Evolutionary conservation across 805 yeast species (phyloP), one percentile per base, ranked within the genome.

Genomic region (Phaffomyces thermotolerans): DNA sequence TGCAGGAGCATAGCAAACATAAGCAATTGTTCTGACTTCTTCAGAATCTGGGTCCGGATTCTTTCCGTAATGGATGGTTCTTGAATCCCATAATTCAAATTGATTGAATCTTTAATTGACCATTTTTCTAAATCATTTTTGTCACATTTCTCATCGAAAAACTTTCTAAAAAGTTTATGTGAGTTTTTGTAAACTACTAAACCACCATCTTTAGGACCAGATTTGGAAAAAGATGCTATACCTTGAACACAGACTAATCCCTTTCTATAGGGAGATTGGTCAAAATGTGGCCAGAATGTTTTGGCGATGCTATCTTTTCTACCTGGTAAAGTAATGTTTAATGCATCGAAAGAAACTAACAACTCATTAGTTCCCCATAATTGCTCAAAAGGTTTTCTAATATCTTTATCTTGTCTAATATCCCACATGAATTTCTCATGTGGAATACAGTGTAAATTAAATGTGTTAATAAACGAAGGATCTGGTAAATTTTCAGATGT

Each of bases 401-500:
- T 52, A 2, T 56, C 58, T 6, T 49, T 52, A 40, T 60, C 63
- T 38, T 37, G 39, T 47, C 60, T 53, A 8, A 53, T 48, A 37
- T 59, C 63, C 64, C 64, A 60, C 52, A 59, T 48, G 36, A 58
- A 57, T 42, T 56, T 53, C 40, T 59, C 63, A 44, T 58, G 63
- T 20, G 53, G 43, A 22, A 52, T 37, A 31, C 48, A 34, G 39
- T 56, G 50, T 6, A 41, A 33, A 13, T 42, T 40, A 37, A 41
- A 56, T 13, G 50, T 36, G 35, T 52, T 50, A 38, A 43, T 50
- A 13, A 30, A 25, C 9, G 43, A 32, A 17, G 43, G 46, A 13
- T 51, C 48, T 8, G 64, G 63, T 9, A 58, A 45, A 39, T 59
- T 53, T 12, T 49, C 45, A 15, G 44, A 39, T 6, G 34, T 40